Evolutionary conservation across 2,329 filamentous ascomycete species (phyloP).

Genomic region (Cercospora citrullina): DNA sequence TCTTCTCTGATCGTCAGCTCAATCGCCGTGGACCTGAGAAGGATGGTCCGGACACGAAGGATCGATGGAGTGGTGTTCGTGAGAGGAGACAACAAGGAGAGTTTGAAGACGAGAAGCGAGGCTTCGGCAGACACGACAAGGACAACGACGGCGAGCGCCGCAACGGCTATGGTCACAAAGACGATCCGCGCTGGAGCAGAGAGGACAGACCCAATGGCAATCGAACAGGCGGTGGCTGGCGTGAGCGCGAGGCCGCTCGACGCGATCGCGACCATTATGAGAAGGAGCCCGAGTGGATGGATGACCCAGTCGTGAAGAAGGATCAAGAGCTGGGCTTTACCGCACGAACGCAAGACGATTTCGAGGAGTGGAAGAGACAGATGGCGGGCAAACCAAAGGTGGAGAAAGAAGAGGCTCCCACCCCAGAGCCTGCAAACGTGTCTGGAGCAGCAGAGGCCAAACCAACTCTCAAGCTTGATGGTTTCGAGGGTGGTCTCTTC

Average conservation of each 20-base stretch:
- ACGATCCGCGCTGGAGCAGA: constrained; percentile 65
- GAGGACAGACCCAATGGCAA: constrained; percentile 46
- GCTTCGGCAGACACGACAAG: constrained; percentile 42
- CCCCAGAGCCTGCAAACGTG: constrained; percentile 23
- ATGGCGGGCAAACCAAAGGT: constrained; percentile 62
- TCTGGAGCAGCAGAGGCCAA: constrained; percentile 23
- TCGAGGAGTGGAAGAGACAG: constrained; percentile 88
- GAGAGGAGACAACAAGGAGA: constrained; percentile 53
- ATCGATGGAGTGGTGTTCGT: constrained; percentile 74
- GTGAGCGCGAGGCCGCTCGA: constrained; percentile 43
- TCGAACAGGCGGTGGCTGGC: constrained; percentile 59
- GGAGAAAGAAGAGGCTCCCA: constrained; percentile 23
- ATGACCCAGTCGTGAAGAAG: constrained; percentile 59
- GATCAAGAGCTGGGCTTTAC: constrained; percentile 47
- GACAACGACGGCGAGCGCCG: constrained; percentile 58
- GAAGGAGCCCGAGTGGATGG: constrained; percentile 89
- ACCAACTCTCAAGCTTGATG: constrained; percentile 61
- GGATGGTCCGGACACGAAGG: constrained; percentile 56
- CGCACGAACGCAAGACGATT: constrained; percentile 79
- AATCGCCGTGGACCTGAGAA: constrained; percentile 44
- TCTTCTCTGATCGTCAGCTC: constrained; percentile 46
- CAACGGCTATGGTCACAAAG: constrained; percentile 65
- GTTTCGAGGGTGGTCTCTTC: constrained; percentile 77
- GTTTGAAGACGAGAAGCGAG: constrained; percentile 55
- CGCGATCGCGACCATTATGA: constrained; percentile 57